phyloP scores from a whole-genome alignment of 164 flowering plant genomes.

The Stephania cephalantha region DNA sequence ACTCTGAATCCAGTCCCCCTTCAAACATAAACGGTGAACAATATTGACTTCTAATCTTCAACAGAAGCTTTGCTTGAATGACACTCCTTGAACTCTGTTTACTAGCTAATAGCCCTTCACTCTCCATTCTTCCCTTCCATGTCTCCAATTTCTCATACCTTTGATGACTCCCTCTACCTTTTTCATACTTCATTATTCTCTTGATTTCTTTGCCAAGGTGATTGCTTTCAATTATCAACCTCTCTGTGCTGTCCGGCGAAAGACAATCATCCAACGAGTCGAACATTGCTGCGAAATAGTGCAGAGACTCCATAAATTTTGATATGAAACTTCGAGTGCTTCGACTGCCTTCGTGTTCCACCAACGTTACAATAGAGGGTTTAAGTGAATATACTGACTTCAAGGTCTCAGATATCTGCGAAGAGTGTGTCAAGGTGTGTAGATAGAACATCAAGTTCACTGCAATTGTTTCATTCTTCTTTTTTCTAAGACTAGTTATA shows the following conservation, averaged over 20 bases:
- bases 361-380: constrained; percentile 49
- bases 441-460: constrained; percentile 51
- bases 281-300: constrained; percentile 70
- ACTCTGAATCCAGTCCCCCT: constrained; percentile 48
- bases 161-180: constrained; percentile 18
- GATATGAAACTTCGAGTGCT: constrained; percentile 44
- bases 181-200: constrained; percentile 36
- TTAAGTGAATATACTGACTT: constrained; percentile 31
- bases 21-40: constrained; percentile 30
- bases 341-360: constrained; percentile 55
- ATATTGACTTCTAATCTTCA: constrained; percentile 50
- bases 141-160: constrained; percentile 45
- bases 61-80: constrained; percentile 64
- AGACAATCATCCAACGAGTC: constrained; percentile 70
- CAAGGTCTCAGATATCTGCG: constrained; percentile 41
- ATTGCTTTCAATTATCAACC: constrained; percentile 60
- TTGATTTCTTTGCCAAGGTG: constrained; percentile 65
- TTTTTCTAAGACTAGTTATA: constrained; percentile 18
- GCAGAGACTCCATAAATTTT: constrained; percentile 69
- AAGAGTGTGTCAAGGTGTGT: constrained; percentile 25
- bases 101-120: constrained; percentile 42
- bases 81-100: constrained; percentile 46
- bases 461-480: constrained; percentile 53
- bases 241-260: constrained; percentile 45
- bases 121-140: constrained; percentile 63